Conservation (phyloP, 208 protist genomes). For the Ichthyophonus hoferi region DNA sequence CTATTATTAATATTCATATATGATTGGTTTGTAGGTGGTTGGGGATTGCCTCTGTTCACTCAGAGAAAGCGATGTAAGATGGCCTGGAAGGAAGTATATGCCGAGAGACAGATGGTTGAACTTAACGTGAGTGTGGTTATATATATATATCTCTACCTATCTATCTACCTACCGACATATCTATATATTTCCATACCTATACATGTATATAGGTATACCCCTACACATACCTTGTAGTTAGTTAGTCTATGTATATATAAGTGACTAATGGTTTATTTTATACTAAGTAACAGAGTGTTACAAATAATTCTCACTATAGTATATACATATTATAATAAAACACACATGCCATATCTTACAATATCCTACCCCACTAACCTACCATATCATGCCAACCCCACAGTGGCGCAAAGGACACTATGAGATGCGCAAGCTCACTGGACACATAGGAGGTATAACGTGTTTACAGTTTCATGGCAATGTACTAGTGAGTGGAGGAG, state of each 20-base stretch:
- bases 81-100: conserved; percentile 41
- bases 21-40: neutral
- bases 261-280: too few relatives aligned
- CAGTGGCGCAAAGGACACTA: conserved; percentile 31
- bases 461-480: conserved; percentile 33
- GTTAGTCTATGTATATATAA: too few relatives aligned
- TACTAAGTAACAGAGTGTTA: too few relatives aligned
- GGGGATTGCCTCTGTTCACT: neutral
- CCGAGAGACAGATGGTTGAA: conserved; percentile 36
- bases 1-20: too few relatives aligned
- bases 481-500: neutral
- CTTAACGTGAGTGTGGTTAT: neutral
- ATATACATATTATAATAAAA: too few relatives aligned
- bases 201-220: neutral
- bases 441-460: conserved; percentile 6
- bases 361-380: too few relatives aligned
- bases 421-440: conserved; percentile 15
- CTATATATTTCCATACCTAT: neutral
- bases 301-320: too few relatives aligned
- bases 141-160: neutral
- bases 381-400: too few relatives aligned
- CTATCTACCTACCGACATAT: neutral
- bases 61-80: conserved; percentile 6
- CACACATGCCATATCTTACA: too few relatives aligned
- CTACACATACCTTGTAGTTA: neutral